Evolutionary conservation across 23 red algal genomes (phyloP).

Genomic region (Gracilaria gracilis): DNA sequence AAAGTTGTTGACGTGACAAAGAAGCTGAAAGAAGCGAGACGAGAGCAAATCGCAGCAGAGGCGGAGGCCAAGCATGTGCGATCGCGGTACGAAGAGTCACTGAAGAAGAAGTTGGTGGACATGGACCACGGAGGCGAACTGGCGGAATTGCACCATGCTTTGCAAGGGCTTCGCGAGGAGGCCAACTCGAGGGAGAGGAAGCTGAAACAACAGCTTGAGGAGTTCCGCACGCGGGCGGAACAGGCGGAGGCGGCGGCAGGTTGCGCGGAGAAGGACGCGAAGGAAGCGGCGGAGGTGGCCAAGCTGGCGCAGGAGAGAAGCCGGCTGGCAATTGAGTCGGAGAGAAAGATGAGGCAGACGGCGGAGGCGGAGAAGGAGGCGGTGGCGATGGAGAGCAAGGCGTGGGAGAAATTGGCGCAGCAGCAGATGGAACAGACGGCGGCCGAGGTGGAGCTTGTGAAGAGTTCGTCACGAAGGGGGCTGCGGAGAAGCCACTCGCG

Average conservation of each 20-base stretch:
- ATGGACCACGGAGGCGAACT: slow-evolving; percentile 43
- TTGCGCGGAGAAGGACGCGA: slow-evolving; percentile 64
- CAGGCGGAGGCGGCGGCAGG: slow-evolving; percentile 53
- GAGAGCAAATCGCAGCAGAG: slow-evolving; percentile 39
- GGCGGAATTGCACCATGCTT: slow-evolving; percentile 43
- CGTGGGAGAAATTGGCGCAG: slow-evolving; percentile 49
- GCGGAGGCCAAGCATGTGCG: slow-evolving; percentile 49
- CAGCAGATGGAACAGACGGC: slow-evolving; percentile 42
- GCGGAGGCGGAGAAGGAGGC: slow-evolving; percentile 47
- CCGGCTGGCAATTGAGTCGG: slow-evolving; percentile 29
- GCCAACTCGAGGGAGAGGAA: slow-evolving; percentile 22
- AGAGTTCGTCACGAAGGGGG: slow-evolving; percentile 52
- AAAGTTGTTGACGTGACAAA: slow-evolving; percentile 25
- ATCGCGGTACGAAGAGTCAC: slow-evolving; percentile 53
- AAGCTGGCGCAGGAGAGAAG: slow-evolving; percentile 42
- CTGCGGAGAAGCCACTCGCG: slow-evolving; percentile 25
- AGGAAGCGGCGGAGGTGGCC: slow-evolving; percentile 45
- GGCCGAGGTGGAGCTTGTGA: slow-evolving; percentile 26
- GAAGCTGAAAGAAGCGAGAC: slow-evolving; percentile 3
- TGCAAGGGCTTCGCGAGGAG: slow-evolving; percentile 36
- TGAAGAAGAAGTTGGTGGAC: slow-evolving; percentile 39
- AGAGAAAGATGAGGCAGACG: slow-evolving; percentile 42
- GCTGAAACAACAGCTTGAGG: slow-evolving; percentile 44
- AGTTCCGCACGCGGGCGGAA: slow-evolving; percentile 45
- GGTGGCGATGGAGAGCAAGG: slow-evolving; percentile 34